Percentiles rank a stretch among this genome's conserved stretches.
Conservation (phyloP, 352 stramenopile genomes). For the Phytophthora tentaculata region DNA sequence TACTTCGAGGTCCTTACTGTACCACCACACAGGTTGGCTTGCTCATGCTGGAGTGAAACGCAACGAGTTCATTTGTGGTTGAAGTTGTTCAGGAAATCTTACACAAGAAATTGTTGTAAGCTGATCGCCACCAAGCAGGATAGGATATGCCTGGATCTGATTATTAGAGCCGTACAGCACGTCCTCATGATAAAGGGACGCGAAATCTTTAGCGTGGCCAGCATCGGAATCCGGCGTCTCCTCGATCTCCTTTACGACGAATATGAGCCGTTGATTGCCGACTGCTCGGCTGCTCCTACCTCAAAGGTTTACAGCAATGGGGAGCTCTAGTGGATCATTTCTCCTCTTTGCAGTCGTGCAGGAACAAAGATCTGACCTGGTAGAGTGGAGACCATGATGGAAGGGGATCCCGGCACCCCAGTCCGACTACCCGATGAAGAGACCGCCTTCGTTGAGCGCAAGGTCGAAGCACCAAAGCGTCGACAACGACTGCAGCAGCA, state of each 20-base stretch:
- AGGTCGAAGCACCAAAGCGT: slow-evolving; percentile 26
- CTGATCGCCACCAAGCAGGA: no score
- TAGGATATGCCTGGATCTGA: not conserved
- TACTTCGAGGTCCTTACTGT: no score
- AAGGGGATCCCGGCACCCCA: slow-evolving; percentile 22
- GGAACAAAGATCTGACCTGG: slow-evolving; percentile 1
- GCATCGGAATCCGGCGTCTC: slow-evolving; percentile 7
- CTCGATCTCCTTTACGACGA: slow-evolving; percentile 11
- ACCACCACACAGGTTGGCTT: not conserved
- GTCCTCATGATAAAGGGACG: slow-evolving; percentile 6
- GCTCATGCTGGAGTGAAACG: not conserved
- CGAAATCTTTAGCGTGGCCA: slow-evolving; percentile 17
- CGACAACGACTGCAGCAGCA: slow-evolving; percentile 14
- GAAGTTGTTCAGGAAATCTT: no score
- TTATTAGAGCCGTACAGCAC: not conserved
- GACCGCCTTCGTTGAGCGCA: slow-evolving; percentile 24
- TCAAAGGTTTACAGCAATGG: not conserved
- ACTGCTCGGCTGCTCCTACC: not conserved
- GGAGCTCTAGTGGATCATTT: slow-evolving; percentile 6
- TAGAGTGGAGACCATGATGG: slow-evolving; percentile 28
- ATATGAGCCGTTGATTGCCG: slow-evolving; percentile 29
- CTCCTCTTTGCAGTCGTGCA: slow-evolving; percentile 17
- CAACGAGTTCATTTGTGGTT: slow-evolving; percentile 5
- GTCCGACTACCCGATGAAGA: slow-evolving; percentile 23
- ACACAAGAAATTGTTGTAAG: no score